Evolutionary conservation across 495 filamentous ascomycete genomes (phyloP).

Genomic region (Penicillium egyptiacum): DNA sequence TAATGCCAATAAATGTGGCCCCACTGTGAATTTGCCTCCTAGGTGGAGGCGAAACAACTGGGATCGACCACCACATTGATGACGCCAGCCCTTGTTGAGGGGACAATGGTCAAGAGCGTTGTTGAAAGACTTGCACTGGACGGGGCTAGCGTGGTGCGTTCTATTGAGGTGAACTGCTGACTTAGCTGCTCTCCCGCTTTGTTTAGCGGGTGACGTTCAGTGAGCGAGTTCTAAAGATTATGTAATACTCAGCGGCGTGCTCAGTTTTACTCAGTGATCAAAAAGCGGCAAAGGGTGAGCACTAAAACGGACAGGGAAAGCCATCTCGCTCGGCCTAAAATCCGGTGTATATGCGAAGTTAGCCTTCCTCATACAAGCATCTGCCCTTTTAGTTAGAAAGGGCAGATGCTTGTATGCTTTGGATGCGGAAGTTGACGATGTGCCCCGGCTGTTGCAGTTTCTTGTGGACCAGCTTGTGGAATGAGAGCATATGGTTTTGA

Average conservation of each 20-base stretch:
- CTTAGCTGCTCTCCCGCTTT: conserved; percentile 6
- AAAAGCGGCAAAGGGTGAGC: conserved; percentile 2
- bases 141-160: conserved; percentile 13
- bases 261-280: too few relatives aligned
- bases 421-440: not conserved
- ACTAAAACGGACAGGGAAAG: conserved; percentile 5
- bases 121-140: conserved; percentile 6
- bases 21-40: not conserved
- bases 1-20: not conserved
- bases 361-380: too few relatives aligned
- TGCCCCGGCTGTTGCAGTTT: not conserved
- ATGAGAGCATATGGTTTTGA: conserved; percentile 2
- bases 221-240: not conserved
- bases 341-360: conserved; percentile 5
- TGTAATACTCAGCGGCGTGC: not conserved
- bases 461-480: not conserved
- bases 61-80: conserved; percentile 9
- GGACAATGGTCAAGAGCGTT: conserved; percentile 9
- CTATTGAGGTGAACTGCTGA: conserved; percentile 11
- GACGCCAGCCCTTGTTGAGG: conserved; percentile 5
- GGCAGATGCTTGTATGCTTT: too few relatives aligned
- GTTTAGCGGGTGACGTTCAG: conserved; percentile 1
- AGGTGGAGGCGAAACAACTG: conserved; percentile 1
- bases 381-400: too few relatives aligned
- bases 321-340: conserved; percentile 2